These are phyloP conservation scores for Nematocida major DNA, from an alignment of 371 early-diverging fungal genomes.

Conservation along the genomic window DNA sequence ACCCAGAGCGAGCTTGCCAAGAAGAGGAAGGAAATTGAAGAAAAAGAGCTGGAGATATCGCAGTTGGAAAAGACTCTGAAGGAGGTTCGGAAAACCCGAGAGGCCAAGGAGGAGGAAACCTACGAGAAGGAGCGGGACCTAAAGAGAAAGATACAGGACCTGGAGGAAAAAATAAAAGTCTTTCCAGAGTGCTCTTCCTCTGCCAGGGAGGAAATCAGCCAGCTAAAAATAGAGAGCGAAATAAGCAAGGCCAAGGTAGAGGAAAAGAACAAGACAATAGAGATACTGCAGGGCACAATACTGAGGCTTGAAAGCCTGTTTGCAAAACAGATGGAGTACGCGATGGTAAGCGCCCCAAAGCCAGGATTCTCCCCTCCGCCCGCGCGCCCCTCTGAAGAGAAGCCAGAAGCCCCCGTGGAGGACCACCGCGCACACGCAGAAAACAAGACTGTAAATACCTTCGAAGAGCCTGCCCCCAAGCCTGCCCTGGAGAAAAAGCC, in stretches of 20 bases:
- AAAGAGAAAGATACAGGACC: slow-evolving; percentile 25
- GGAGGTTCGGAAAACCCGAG: neutral
- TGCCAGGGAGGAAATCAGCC: slow-evolving; percentile 10
- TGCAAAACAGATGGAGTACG: slow-evolving; percentile 29
- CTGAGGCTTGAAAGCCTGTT: slow-evolving; percentile 23
- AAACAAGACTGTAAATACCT: neutral
- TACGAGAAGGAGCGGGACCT: slow-evolving; percentile 23
- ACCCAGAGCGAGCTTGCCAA: neutral
- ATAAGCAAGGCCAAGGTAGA: slow-evolving; percentile 45
- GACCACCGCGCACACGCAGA: neutral
- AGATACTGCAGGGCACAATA: slow-evolving; percentile 41
- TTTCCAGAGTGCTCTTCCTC: neutral
- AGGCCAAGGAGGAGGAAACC: slow-evolving; percentile 12
- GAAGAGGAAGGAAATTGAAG: slow-evolving; percentile 13
- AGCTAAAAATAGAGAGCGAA: slow-evolving; percentile 39
- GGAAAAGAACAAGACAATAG: slow-evolving; percentile 47
- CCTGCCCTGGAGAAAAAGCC: neutral
- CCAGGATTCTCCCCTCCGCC: neutral
- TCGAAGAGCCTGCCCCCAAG: neutral
- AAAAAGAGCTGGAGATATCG: slow-evolving; percentile 31
- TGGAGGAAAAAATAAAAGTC: slow-evolving; percentile 5
- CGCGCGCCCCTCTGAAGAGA: neutral
- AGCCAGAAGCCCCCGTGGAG: neutral
- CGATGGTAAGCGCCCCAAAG: neutral
- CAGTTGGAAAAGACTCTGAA: neutral